Base-by-base conservation (phyloP, 108 stramenopile genomes). In the Skeletonema potamos region DNA sequence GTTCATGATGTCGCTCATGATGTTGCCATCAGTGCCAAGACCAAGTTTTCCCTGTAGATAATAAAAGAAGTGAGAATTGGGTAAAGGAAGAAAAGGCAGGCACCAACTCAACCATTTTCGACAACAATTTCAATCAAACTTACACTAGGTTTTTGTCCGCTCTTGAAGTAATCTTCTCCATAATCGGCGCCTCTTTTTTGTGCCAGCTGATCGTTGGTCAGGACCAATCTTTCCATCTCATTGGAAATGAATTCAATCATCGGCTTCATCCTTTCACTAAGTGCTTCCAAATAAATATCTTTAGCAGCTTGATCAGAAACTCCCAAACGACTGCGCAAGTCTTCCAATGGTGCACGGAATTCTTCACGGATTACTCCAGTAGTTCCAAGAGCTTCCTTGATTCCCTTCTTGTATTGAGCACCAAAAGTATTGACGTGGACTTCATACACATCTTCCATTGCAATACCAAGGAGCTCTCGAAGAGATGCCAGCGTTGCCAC, bases 1-100 rank as follows among this genome's bases (percentile, higher is more conserved):
- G 54, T 89, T 84, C 89, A 96, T 87, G 67, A 89, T 90, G 59
- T 96, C 95, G 58, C 84, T 84, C 89, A 96, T 89, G 72, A 94
- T 87, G 61, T 94, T 91, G 39, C 84, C 85, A 55, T 94, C 92
- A 33, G 93, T 87, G 10, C 91, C 90, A 46, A 95, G 70, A 33
- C 94, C 94, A 58, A 95, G 81, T 15, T 84, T 80, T 54, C 88
- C 89, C 88, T 89, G 81, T 39, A 2, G 13, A 27, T 22, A 30
- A 15, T 36, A 36, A 54, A 34, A 63, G 12, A 65, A 51, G 6
- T 41, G 2, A 54, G 26, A 9, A 37, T 4, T n/a, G n/a, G n/a
- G n/a, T 17, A 24, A 64, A 30, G 13, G 24, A 2, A 55, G 46
- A 5, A 54, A 27, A 28, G 18, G 51, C 22, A 10, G n/a, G 4